A percentile compares a stretch with the other conserved stretches of the same genome.
Conservation (phyloP, 768 basidiomycete species). For the Lentinus brumalis region DNA sequence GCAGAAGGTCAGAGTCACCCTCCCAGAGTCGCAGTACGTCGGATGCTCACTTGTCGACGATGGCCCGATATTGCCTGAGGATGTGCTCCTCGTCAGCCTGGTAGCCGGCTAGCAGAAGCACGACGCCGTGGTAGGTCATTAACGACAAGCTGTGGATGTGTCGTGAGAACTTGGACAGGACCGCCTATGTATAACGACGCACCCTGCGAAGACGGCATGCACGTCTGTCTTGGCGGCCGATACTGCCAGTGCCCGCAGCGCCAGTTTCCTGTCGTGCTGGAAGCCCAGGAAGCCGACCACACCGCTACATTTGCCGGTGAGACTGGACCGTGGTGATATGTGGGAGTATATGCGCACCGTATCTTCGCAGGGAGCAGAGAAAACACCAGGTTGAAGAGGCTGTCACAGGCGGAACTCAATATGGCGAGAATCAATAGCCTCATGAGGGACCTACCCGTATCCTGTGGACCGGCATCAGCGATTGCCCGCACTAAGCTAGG, state of each 20-base stretch:
- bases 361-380: slow-evolving; percentile 72
- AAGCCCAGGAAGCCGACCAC: slow-evolving; percentile 79
- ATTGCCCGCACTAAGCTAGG: background rate
- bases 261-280: slow-evolving; percentile 68
- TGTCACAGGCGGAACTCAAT: slow-evolving; percentile 42
- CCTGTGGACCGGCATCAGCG: slow-evolving; percentile 21
- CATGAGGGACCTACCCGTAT: slow-evolving; percentile 27
- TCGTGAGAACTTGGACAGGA: background rate
- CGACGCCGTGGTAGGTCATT: slow-evolving; percentile 79
- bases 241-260: slow-evolving; percentile 67
- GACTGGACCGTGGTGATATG: background rate
- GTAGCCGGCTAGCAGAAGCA: slow-evolving; percentile 71
- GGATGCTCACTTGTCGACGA: slow-evolving; percentile 59
- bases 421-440: background rate
- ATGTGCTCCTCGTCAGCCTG: slow-evolving; percentile 73
- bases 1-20: background rate
- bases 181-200: slow-evolving; percentile 24
- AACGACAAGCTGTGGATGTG: slow-evolving; percentile 55
- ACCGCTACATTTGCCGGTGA: slow-evolving; percentile 42
- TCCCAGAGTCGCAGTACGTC: background rate
- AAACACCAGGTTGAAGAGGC: slow-evolving; percentile 80
- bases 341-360: slow-evolving; percentile 45
- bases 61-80: slow-evolving; percentile 59
- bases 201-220: slow-evolving; percentile 80
- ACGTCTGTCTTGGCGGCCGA: slow-evolving; percentile 68